These are phyloP conservation scores for Alternaria atra DNA, from an alignment of 2,329 filamentous ascomycete species.

Conservation along the genomic window DNA sequence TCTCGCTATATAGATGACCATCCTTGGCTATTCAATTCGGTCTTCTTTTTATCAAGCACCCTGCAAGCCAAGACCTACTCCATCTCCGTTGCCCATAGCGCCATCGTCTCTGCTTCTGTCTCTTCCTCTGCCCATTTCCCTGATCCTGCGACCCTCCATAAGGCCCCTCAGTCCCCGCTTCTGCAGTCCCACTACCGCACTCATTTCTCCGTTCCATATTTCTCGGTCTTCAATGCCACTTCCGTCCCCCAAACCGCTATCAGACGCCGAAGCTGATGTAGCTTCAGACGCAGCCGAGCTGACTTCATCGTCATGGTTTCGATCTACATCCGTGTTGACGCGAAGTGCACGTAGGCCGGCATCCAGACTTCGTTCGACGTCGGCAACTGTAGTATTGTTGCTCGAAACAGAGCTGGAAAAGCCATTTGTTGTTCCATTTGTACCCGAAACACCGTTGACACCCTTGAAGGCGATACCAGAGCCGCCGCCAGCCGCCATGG, in stretches of 20 bases:
- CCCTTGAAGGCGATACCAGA: slow-evolving; percentile 74
- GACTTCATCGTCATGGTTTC: slow-evolving; percentile 46
- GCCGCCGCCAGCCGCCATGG: slow-evolving; percentile 95
- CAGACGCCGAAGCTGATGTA: slow-evolving; percentile 43
- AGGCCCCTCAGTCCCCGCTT: slow-evolving; percentile 90
- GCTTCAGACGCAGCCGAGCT: slow-evolving; percentile 44
- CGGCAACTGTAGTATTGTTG: slow-evolving; percentile 13
- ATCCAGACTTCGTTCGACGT: slow-evolving; percentile 42
- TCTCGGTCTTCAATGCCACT: slow-evolving; percentile 61
- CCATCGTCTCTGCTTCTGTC: slow-evolving; percentile 43
- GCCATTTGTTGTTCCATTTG: slow-evolving; percentile 43
- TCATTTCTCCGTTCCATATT: slow-evolving; percentile 82
- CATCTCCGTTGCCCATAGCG: slow-evolving; percentile 33
- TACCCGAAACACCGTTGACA: slow-evolving; percentile 36
- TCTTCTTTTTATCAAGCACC: slow-evolving; percentile 18
- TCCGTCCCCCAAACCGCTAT: slow-evolving; percentile 46
- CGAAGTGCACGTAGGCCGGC: slow-evolving; percentile 53
- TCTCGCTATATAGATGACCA: slow-evolving; percentile 19
- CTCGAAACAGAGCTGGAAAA: slow-evolving; percentile 2
- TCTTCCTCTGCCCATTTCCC: slow-evolving; percentile 69
- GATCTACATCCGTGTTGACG: slow-evolving; percentile 60
- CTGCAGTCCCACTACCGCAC: slow-evolving; percentile 92
- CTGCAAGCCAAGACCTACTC: slow-evolving; percentile 41
- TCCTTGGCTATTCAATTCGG: slow-evolving; percentile 1
- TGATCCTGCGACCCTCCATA: slow-evolving; percentile 91